A percentile compares a stretch with the other conserved stretches of the same genome.
Conservation (phyloP, 140 eudicot species). For the Oenanthe javanica region DNA sequence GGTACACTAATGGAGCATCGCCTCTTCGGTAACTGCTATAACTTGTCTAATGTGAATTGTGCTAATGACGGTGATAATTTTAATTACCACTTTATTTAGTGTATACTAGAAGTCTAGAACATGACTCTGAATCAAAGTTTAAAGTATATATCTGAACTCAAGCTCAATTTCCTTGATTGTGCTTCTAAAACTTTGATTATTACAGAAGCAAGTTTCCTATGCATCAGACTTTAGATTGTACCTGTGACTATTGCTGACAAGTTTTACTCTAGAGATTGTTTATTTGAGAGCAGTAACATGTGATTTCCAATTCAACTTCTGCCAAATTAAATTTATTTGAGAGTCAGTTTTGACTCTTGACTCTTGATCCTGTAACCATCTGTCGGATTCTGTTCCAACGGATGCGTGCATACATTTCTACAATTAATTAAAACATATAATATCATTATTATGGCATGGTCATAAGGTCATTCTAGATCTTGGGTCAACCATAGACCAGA, state of each 20-base stretch:
- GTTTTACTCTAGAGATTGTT: neutral
- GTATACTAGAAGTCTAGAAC: too few relatives aligned
- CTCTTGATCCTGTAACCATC: constrained; percentile 5
- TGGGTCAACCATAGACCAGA: constrained; percentile 1
- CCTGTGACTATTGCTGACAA: neutral
- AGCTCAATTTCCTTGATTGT: too few relatives aligned
- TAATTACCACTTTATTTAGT: too few relatives aligned
- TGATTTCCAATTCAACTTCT: neutral
- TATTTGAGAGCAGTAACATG: neutral
- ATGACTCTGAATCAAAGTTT: too few relatives aligned
- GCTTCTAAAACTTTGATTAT: too few relatives aligned
- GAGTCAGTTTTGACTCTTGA: neutral
- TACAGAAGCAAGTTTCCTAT: neutral
- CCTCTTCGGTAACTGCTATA: too few relatives aligned
- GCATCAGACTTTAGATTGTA: too few relatives aligned
- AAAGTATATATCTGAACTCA: too few relatives aligned
- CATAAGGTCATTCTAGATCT: neutral
- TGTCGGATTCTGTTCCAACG: neutral
- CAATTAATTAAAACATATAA: neutral
- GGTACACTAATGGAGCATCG: too few relatives aligned
- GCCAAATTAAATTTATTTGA: neutral
- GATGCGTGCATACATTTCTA: neutral
- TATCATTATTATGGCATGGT: neutral
- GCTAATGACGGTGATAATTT: too few relatives aligned
- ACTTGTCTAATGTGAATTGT: too few relatives aligned